Evolutionary conservation across 148 eudicot species (phyloP).

Genomic region (Amaranthus palmeri): DNA sequence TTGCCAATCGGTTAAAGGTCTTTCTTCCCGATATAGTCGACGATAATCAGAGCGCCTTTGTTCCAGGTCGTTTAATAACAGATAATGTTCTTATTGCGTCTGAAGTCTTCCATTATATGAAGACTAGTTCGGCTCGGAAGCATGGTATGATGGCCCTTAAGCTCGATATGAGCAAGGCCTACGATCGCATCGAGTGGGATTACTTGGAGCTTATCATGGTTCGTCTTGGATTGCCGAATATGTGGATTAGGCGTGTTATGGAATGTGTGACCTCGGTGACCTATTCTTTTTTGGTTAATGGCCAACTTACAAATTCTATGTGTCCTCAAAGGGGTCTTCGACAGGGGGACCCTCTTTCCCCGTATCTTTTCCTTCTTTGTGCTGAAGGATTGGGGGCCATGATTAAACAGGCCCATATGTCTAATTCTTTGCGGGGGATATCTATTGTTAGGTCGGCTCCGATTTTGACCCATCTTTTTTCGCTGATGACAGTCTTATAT

Average conservation of each 20-base stretch:
- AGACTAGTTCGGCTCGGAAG: too few relatives aligned
- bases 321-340: not conserved
- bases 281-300: not conserved
- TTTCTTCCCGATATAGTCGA: not conserved
- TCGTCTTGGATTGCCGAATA: not conserved
- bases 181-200: not conserved
- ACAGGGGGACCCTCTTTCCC: not conserved
- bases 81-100: not conserved
- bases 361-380: not conserved
- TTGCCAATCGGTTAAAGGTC: not conserved
- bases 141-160: not conserved
- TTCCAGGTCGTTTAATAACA: not conserved
- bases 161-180: not conserved
- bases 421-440: not conserved
- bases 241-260: not conserved
- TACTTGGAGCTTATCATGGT: not conserved
- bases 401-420: not conserved
- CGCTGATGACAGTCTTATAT: not conserved
- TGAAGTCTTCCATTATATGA: not conserved
- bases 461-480: not conserved
- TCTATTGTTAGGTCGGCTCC: not conserved
- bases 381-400: too few relatives aligned
- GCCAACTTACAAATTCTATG: not conserved
- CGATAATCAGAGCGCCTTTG: not conserved
- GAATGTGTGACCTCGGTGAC: not conserved